Conservation (phyloP, 2,329 filamentous ascomycete species). For the Exophiala phaeomuriformis region DNA sequence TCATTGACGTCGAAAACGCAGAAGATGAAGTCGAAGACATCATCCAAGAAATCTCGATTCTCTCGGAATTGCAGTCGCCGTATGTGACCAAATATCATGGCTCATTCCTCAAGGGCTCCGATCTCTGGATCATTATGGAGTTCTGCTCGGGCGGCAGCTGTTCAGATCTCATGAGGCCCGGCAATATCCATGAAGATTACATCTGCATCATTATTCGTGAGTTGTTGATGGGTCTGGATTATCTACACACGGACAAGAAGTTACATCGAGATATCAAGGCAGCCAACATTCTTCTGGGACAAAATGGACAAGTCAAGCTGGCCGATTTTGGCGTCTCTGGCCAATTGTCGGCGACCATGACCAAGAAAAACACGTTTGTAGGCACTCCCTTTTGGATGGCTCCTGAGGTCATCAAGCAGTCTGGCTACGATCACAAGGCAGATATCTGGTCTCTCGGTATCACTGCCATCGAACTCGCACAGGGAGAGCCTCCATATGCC, state of each 20-base stretch:
- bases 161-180: slow-evolving; percentile 90
- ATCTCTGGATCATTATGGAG: slow-evolving; percentile 99
- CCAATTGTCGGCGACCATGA: slow-evolving; percentile 95
- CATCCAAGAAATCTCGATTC: slow-evolving; percentile 95
- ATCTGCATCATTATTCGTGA: slow-evolving; percentile 93
- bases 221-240: slow-evolving; percentile 80
- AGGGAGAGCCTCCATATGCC: slow-evolving; percentile 87
- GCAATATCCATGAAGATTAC: slow-evolving; percentile 84
- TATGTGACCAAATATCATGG: slow-evolving; percentile 98
- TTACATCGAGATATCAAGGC: slow-evolving; percentile 95
- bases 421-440: slow-evolving; percentile 93
- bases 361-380: slow-evolving; percentile 98
- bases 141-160: slow-evolving; percentile 96
- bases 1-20: slow-evolving; percentile 97
- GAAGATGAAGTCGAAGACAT: slow-evolving; percentile 99
- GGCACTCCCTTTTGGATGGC: slow-evolving; percentile 99
- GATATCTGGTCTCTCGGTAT: slow-evolving; percentile 97
- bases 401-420: slow-evolving; percentile 96
- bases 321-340: slow-evolving; percentile 97
- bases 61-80: slow-evolving; percentile 90
- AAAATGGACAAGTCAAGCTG: slow-evolving; percentile 91
- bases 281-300: slow-evolving; percentile 81
- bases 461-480: slow-evolving; percentile 83
- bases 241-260: slow-evolving; percentile 92
- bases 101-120: slow-evolving; percentile 89